These are phyloP conservation scores for Solanum hybrid DNA, from an alignment of 305 asterid genomes.

Conservation along the genomic window DNA sequence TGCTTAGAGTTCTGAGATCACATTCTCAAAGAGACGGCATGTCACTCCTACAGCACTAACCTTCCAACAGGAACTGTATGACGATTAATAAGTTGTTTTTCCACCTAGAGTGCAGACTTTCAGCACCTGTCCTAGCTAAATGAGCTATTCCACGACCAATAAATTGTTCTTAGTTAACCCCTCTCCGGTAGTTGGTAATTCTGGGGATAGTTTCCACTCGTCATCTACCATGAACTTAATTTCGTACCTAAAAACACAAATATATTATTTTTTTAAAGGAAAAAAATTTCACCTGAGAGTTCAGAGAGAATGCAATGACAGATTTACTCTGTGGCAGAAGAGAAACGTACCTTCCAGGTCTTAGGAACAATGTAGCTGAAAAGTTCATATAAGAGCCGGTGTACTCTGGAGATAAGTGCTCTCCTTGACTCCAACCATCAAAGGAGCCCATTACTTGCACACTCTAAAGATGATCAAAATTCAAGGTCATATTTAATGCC, in stretches of 20 bases:
- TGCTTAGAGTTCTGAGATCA: background rate
- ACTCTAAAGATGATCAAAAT: slow-evolving; percentile 32
- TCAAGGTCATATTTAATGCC: background rate
- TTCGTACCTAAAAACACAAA: slow-evolving; percentile 49
- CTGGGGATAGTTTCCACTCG: slow-evolving; percentile 66
- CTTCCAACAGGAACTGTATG: background rate
- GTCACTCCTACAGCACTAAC: background rate
- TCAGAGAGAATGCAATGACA: background rate
- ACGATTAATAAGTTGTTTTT: background rate
- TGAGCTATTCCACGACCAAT: slow-evolving; percentile 52
- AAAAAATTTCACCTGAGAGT: background rate
- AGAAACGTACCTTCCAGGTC: slow-evolving; percentile 69
- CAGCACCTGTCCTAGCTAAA: background rate
- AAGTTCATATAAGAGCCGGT: slow-evolving; percentile 55
- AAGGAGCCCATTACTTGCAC: slow-evolving; percentile 95
- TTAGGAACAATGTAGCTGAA: slow-evolving; percentile 64
- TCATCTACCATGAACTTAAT: slow-evolving; percentile 82
- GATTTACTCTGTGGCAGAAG: background rate
- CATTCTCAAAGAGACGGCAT: background rate
- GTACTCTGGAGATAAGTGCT: slow-evolving; percentile 69
- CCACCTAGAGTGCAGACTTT: background rate
- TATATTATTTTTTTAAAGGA: background rate
- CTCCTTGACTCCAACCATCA: slow-evolving; percentile 87
- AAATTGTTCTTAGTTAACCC: slow-evolving; percentile 70
- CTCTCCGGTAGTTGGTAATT: slow-evolving; percentile 64